Percentiles rank a stretch among this genome's conserved stretches.
These are phyloP conservation scores for Euclidium syriacum DNA, from an alignment of 345 rosid species.

Conservation along the genomic window DNA sequence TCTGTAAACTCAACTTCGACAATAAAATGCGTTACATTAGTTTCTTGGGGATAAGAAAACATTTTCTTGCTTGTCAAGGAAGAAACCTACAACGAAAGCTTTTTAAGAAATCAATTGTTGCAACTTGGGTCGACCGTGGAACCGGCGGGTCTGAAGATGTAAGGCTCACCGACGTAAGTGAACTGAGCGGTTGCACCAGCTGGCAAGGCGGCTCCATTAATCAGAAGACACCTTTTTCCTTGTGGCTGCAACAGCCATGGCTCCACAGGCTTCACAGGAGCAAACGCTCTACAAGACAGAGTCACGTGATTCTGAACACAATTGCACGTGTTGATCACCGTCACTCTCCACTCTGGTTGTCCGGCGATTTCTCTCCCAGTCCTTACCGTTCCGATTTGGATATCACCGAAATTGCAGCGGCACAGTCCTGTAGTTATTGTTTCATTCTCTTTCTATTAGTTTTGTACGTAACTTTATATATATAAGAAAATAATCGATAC, in stretches of 20 bases:
- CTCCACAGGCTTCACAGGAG: slow-evolving; percentile 13
- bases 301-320: slow-evolving; percentile 17
- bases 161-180: slow-evolving; percentile 18
- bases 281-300: slow-evolving; percentile 23
- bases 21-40: neutral
- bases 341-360: slow-evolving; percentile 28
- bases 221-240: slow-evolving; percentile 22
- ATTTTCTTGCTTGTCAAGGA: neutral
- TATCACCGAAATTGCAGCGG: neutral
- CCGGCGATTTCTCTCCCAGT: slow-evolving; percentile 4
- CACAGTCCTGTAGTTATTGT: slow-evolving; percentile 8
- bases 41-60: neutral
- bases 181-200: neutral
- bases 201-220: slow-evolving; percentile 3
- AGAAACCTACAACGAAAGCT: neutral
- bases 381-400: slow-evolving; percentile 12
- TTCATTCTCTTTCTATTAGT: neutral
- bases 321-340: slow-evolving; percentile 20
- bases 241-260: slow-evolving; percentile 5
- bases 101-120: neutral
- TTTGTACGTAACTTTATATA: neutral
- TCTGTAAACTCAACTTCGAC: slow-evolving; percentile 1
- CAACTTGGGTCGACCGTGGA: slow-evolving; percentile 18
- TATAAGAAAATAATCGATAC: neutral
- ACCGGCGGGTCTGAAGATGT: slow-evolving; percentile 21